Evolutionary conservation across 1,284 basidiomycete genomes (phyloP), one percentile per base, ranked within the genome.

Genomic region (Phellinidium pouzarii): DNA sequence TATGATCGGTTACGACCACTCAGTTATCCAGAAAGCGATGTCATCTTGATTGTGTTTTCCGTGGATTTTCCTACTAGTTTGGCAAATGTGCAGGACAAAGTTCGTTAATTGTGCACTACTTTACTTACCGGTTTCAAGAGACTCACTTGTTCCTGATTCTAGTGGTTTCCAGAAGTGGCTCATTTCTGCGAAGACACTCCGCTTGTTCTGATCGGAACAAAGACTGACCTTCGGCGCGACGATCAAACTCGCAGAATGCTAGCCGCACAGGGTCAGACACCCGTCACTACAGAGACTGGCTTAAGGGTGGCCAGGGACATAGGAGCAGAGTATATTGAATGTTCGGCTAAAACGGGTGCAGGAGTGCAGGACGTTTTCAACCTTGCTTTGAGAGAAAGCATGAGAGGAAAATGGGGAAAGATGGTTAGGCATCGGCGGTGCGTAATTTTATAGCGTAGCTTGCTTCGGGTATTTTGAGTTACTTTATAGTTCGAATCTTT

Each of bases 131-230:
- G 36, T 22, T 7, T 38, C 22, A 46, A 42, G 8, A 34, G 50
- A 19, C 23, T 34, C 20, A 11, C 14, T 8, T 48, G 22, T 17
- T 14, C 17, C 42, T 17, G 52, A 31, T 43, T 53, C 12, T 66
- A 95, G 91, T 99, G 95, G 95, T 92, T 87, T 69, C 94, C 94
- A 25, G 95, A 99, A 71, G 91, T 99, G 55, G 86, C 91, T 37
- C 96, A 99, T 69, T 99, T 98, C 65, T 97, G 94, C 74, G 91
- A 94, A 66, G 84, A 82, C 60, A 92, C 93, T 4, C 96, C 95
- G 1, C 77, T 95, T 58, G 83, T 99, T 60, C 79, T 99, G 26
- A 91, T 99, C 45, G 94, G 84, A 23, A 93, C 93, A 48, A 99
- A 99, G 75, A 94, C 77, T 49, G 94, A 99, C 69, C 75, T 98